A percentile compares a stretch with the other conserved stretches of the same genome.
Conservation (phyloP, 2,329 filamentous ascomycete species). For the Trematosphaeria pertusa region DNA sequence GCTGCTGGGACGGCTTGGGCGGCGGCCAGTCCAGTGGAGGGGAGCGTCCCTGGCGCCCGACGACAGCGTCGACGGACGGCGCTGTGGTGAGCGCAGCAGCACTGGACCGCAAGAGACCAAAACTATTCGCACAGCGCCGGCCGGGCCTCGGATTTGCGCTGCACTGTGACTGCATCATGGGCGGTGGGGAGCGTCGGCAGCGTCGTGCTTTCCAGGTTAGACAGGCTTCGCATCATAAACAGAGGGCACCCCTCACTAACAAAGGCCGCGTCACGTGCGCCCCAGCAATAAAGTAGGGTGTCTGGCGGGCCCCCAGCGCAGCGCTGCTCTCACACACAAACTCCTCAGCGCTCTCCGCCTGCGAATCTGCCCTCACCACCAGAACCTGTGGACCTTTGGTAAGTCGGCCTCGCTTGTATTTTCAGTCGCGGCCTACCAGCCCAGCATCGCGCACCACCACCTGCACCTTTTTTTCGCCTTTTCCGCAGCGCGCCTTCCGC, state of each 20-base stretch:
- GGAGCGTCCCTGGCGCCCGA: slow-evolving; percentile 15
- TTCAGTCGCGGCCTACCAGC: slow-evolving; percentile 20
- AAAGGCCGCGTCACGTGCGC: slow-evolving; percentile 8
- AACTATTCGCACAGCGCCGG: too few relatives aligned
- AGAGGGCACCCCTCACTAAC: too few relatives aligned
- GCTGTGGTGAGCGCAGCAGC: too few relatives aligned
- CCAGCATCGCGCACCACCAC: slow-evolving; percentile 34
- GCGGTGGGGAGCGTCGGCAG: too few relatives aligned
- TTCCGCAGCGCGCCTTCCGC: slow-evolving; percentile 37
- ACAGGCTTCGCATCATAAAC: too few relatives aligned
- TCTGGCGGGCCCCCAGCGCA: slow-evolving; percentile 16
- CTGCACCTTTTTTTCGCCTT: slow-evolving; percentile 41
- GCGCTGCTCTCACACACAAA: slow-evolving; percentile 30
- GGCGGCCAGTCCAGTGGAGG: too few relatives aligned
- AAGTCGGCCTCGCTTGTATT: slow-evolving; percentile 41
- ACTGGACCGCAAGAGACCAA: too few relatives aligned
- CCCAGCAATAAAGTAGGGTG: not conserved
- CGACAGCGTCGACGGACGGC: too few relatives aligned
- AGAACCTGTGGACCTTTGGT: slow-evolving; percentile 39
- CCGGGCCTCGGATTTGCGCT: too few relatives aligned
- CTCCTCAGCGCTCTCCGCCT: slow-evolving; percentile 21
- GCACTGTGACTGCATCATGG: too few relatives aligned
- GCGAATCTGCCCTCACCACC: slow-evolving; percentile 25
- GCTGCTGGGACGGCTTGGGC: too few relatives aligned
- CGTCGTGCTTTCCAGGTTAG: too few relatives aligned